These are phyloP conservation scores for Thalassiosira livingstoniorum DNA, from an alignment of 352 stramenopile species.

Conservation along the genomic window DNA sequence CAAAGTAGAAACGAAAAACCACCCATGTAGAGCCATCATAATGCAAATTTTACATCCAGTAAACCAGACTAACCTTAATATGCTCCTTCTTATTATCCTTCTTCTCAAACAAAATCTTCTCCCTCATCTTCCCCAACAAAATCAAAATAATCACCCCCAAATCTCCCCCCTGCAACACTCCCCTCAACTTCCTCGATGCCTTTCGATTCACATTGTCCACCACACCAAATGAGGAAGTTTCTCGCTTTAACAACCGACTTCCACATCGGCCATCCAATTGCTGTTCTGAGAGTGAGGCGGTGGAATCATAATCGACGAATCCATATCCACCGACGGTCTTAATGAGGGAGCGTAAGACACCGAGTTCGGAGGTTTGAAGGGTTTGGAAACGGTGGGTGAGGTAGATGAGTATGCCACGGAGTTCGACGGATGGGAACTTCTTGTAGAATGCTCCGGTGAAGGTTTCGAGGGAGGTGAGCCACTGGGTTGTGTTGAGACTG, in stretches of 20 bases:
- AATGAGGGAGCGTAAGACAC: constrained; percentile 75
- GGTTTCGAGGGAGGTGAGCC: constrained; percentile 92
- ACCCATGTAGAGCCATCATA: no score
- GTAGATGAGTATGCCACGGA: constrained; percentile 91
- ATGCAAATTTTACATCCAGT: no score
- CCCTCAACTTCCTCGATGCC: constrained; percentile 56
- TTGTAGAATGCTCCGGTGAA: constrained; percentile 95
- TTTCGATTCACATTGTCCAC: constrained; percentile 73
- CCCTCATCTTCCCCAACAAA: constrained; percentile 71
- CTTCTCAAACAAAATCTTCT: constrained; percentile 70
- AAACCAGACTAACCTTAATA: no score
- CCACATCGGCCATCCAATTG: constrained; percentile 76
- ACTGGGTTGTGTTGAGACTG: constrained; percentile 94
- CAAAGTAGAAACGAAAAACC: no score
- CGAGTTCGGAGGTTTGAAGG: constrained; percentile 76
- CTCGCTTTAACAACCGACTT: constrained; percentile 66
- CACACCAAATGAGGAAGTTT: constrained; percentile 86
- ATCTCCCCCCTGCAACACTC: constrained; percentile 67
- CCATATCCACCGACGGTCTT: constrained; percentile 76
- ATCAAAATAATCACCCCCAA: constrained; percentile 79
- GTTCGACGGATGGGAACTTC: constrained; percentile 92
- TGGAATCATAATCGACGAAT: constrained; percentile 79
- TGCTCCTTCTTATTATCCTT: constrained; percentile 55
- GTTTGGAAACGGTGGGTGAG: constrained; percentile 89
- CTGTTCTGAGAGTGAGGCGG: constrained; percentile 65